Evolutionary conservation across 2,329 filamentous ascomycete genomes (phyloP).

Genomic region (Cladosporium sp.): DNA sequence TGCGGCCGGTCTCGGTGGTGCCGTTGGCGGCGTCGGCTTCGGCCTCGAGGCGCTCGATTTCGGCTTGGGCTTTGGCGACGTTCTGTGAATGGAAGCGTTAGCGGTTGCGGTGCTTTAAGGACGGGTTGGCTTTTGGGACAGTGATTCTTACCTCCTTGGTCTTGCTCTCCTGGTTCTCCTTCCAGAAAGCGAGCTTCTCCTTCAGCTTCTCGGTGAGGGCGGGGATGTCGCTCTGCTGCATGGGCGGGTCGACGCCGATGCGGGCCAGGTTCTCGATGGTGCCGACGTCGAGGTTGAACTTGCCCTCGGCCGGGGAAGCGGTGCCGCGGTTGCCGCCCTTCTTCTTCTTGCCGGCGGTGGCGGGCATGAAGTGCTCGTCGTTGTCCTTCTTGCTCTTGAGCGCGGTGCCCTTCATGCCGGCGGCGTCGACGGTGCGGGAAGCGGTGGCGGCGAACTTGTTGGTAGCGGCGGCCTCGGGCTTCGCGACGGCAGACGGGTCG

Average conservation of each 20-base stretch:
- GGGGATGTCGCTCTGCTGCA: slow-evolving; percentile 76
- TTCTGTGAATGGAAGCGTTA: slow-evolving; percentile 55
- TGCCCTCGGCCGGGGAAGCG: slow-evolving; percentile 45
- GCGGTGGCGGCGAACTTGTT: slow-evolving; percentile 73
- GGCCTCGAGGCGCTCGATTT: slow-evolving; percentile 75
- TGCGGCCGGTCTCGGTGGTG: slow-evolving; percentile 47
- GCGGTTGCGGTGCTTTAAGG: background rate
- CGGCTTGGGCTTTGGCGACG: slow-evolving; percentile 91
- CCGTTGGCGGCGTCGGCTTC: slow-evolving; percentile 57
- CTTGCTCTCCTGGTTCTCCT: slow-evolving; percentile 79
- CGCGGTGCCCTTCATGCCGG: slow-evolving; percentile 77
- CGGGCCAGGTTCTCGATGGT: slow-evolving; percentile 85
- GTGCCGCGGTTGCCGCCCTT: slow-evolving; percentile 62
- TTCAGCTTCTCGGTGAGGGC: slow-evolving; percentile 79
- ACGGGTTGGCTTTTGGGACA: background rate
- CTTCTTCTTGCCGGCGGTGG: slow-evolving; percentile 69
- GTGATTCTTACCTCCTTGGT: slow-evolving; percentile 70
- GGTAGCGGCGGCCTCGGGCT: slow-evolving; percentile 57
- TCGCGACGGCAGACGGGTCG: slow-evolving; percentile 61
- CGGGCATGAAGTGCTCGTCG: slow-evolving; percentile 78
- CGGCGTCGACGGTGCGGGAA: slow-evolving; percentile 75
- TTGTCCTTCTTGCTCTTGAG: slow-evolving; percentile 75
- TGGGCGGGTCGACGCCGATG: slow-evolving; percentile 80
- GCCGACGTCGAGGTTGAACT: slow-evolving; percentile 82
- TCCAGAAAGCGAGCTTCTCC: slow-evolving; percentile 87